These are phyloP conservation scores for Mucor ambiguus DNA, from an alignment of 371 early-diverging fungal species.

Conservation along the genomic window DNA sequence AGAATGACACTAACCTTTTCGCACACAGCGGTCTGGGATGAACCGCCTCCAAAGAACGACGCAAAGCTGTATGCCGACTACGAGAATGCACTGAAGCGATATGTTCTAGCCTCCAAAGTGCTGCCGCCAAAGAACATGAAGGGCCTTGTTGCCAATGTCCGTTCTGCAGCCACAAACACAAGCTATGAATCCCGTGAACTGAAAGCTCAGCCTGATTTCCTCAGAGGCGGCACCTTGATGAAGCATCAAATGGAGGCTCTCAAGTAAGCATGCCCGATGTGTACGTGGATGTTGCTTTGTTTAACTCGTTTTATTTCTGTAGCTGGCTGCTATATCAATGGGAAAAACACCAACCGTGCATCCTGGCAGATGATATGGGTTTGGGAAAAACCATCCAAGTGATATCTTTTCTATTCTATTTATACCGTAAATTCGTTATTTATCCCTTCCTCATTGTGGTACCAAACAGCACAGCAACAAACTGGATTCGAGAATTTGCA, in stretches of 20 bases:
- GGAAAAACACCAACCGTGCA: conserved; percentile 59
- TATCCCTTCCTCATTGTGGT: conserved; percentile 88
- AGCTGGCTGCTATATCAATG: conserved; percentile 81
- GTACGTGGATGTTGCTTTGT: not conserved
- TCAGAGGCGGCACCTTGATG: conserved; percentile 71
- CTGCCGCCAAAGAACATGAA: conserved; percentile 39
- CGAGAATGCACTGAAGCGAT: conserved; percentile 38
- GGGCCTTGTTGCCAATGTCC: conserved; percentile 35
- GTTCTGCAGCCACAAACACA: conserved; percentile 32
- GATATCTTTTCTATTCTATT: conserved; percentile 70
- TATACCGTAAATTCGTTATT: conserved; percentile 51
- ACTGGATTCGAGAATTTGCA: conserved; percentile 84
- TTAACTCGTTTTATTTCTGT: not conserved
- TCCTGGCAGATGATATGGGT: conserved; percentile 96
- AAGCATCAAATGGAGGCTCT: conserved; percentile 87
- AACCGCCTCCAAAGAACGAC: conserved; percentile 27
- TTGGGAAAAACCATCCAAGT: conserved; percentile 93
- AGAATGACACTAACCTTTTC: not conserved
- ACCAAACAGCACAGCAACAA: conserved; percentile 77
- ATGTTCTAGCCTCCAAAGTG: conserved; percentile 33
- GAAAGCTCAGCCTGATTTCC: conserved; percentile 64
- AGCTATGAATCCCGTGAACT: conserved; percentile 46
- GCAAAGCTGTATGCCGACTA: conserved; percentile 44
- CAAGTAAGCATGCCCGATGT: conserved; percentile 52
- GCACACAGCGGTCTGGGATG: conserved; percentile 46